Evolutionary conservation across 306 rosid species (phyloP).

Genomic region (Boehmeria nivea): DNA sequence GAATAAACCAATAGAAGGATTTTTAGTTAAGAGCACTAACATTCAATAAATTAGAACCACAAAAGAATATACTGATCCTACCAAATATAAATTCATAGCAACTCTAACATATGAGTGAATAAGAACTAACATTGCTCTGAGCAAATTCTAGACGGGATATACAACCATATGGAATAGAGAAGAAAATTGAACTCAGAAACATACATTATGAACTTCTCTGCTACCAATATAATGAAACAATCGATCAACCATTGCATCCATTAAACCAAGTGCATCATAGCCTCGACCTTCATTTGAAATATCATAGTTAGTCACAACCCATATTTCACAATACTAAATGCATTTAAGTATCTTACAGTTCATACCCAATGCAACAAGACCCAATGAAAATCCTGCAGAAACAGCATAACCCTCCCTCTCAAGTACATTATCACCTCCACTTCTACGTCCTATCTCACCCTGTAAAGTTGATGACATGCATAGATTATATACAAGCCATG

Average conservation of each 20-base stretch:
- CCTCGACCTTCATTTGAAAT: slow-evolving; percentile 74
- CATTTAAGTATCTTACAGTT: slow-evolving; percentile 8
- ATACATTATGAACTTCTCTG: slow-evolving; percentile 65
- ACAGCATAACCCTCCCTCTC: slow-evolving; percentile 99
- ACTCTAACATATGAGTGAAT: no score
- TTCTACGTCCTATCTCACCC: slow-evolving; percentile 93
- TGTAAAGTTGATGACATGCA: slow-evolving; percentile 23
- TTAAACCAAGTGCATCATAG: slow-evolving; percentile 74
- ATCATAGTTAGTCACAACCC: slow-evolving; percentile 29
- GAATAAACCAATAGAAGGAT: slow-evolving; percentile 19
- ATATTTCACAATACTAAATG: slow-evolving; percentile 19
- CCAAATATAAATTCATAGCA: no score
- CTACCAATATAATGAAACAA: slow-evolving; percentile 80
- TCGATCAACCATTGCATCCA: slow-evolving; percentile 70
- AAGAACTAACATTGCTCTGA: no score
- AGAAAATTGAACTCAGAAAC: slow-evolving; percentile 24
- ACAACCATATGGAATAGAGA: background rate
- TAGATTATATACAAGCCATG: slow-evolving; percentile 8
- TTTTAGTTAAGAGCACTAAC: slow-evolving; percentile 7
- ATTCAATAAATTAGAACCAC: slow-evolving; percentile 18
- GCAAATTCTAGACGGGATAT: no score
- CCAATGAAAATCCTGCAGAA: slow-evolving; percentile 93
- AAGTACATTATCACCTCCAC: slow-evolving; percentile 95
- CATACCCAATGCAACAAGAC: slow-evolving; percentile 93
- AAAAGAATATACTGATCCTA: slow-evolving; percentile 1